Percentiles rank a stretch among this genome's conserved stretches.
Conservation (phyloP, 768 basidiomycete genomes). For the Hygrophorus russula region DNA sequence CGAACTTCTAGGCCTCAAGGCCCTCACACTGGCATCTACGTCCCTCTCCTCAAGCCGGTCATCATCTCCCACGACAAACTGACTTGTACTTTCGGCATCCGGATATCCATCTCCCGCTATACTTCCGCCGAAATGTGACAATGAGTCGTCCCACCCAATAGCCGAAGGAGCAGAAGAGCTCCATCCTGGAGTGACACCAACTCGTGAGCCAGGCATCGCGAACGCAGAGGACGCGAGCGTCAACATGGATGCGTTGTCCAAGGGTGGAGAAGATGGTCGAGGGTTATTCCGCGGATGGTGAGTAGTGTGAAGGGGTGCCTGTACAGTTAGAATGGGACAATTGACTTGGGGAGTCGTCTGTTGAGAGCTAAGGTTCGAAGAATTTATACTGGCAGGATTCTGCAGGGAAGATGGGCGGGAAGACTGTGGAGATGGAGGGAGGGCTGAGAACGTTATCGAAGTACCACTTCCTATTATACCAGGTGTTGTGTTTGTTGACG, state of each 20-base stretch:
- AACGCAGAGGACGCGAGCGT: conserved; percentile 93
- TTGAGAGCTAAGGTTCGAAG: conserved; percentile 14
- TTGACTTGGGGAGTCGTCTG: conserved; percentile 14
- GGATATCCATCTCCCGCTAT: conserved; percentile 25
- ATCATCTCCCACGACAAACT: conserved; percentile 56
- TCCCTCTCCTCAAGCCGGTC: conserved; percentile 59
- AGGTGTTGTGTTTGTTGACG: conserved; percentile 41
- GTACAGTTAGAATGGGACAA: conserved; percentile 31
- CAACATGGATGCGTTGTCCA: conserved; percentile 85
- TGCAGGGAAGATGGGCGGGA: conserved; percentile 32
- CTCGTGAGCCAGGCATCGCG: conserved; percentile 51
- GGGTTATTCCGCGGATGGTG: conserved; percentile 96
- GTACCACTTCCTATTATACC: conserved; percentile 34
- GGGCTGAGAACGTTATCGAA: conserved; percentile 66
- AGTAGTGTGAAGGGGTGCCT: conserved; percentile 83
- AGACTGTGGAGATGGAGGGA: conserved; percentile 34
- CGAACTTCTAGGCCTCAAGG: conserved; percentile 78
- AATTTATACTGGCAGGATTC: conserved; percentile 21
- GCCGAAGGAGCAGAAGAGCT: conserved; percentile 39
- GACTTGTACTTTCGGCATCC: conserved; percentile 59
- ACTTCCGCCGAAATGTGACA: conserved; percentile 65
- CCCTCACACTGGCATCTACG: conserved; percentile 79
- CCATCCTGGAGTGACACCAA: conserved; percentile 29
- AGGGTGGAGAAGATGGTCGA: conserved; percentile 80
- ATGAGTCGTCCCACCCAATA: conserved; percentile 44